Base-by-base conservation (phyloP, 1,139 yeast species). In the Yamadazyma sp. region DNA sequence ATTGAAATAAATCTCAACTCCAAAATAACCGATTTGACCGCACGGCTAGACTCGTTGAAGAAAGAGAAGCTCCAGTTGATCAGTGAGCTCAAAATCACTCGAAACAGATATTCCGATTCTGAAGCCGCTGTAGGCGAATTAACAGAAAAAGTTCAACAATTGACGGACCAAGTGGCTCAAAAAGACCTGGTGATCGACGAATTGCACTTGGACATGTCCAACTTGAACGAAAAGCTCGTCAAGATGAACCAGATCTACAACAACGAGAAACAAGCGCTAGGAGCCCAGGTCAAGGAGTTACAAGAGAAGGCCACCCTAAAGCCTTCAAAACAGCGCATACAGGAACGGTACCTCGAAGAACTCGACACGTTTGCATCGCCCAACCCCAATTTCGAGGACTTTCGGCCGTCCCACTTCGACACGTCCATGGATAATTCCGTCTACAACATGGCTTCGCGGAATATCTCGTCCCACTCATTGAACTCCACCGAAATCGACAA, bases 1-100 rank as follows among this genome's bases (percentile, higher is more conserved):
- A 73, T 81, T 27, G 90, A 85, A 51, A 62, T 76, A 21, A 69
- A 72, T 25, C 58, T 83, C 39, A 63, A 72, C 34, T 53, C 59
- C 12, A 76, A 77, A 41, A 64, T 80, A 7, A 67, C 74, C 17
- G 59, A 61, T 26, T 59, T 82, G 29, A 71, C 76, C 27, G 45
- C 56, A 13, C 57, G 67, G 3, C 45, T 68, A 2, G 78, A 73
- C 7, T 37, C 52, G 1, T 44, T 64, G 33, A 70, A 64, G 40
- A 60, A 59, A 37, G 48, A 64, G 6, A 68, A 70, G 38, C 34
- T 47, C 9, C 67, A 63, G 40, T 38, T 57, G 6, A 39, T 59
- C 2, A 47, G 49, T 13, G 77, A 72, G 29, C 38, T 63, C 25
- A 61, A 60, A 40, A 54, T 50, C 17, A 39, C 59, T 5, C 57